Base-by-base conservation (phyloP, 2,329 filamentous ascomycete genomes). In the Cladosporium sp. region DNA sequence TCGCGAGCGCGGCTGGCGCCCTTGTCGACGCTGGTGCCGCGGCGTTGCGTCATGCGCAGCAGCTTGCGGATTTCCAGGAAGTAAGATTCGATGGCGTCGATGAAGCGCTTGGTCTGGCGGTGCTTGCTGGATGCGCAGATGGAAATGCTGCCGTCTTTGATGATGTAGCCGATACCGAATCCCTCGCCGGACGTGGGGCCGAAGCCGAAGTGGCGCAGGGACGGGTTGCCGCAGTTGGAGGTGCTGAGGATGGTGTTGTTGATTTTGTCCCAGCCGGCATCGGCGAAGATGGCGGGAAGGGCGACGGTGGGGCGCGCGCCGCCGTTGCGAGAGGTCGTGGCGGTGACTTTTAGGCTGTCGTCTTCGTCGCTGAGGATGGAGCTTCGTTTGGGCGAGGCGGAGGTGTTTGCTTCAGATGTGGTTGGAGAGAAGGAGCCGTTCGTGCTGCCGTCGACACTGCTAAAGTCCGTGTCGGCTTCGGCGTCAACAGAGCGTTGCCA, bases 181-280 rank as follows among this genome's bases (percentile, higher is more conserved):
- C 93, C 93, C 58, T 96, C 90, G 2, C 85, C 92, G 0, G 88
- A 92, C 0, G 92, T 95, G 1, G 93, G 93, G 0, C 93, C 93
- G 66, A 99, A 99, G 3, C 93, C 93, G 62, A 99, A 99, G 62
- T 97, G 92, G 2, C 93, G 84, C 15, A 99, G 82, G 0, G 86
- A 89, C 0, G 93, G 93, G 70, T 97, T 99, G 53, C 93, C 93
- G 70, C 93, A 99, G 75, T 99, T 99, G n/a, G 91, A 96, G 0
- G 93, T 97, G 6, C 89, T 95, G 34, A 99, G 76, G 57, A 97
- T 89, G 7, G 92, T 97, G 56, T 82, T 95, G 74, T 97, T 97
- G 58, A 96, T 81, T 66, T 88, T 91, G 69, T 97, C 92, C 90
- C 91, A 99, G 42, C 92, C 93, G 1, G 80, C 61, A 64, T 99